These are phyloP conservation scores for Diaporthe destruens DNA, from an alignment of 2,329 filamentous ascomycete species.

Conservation along the genomic window DNA sequence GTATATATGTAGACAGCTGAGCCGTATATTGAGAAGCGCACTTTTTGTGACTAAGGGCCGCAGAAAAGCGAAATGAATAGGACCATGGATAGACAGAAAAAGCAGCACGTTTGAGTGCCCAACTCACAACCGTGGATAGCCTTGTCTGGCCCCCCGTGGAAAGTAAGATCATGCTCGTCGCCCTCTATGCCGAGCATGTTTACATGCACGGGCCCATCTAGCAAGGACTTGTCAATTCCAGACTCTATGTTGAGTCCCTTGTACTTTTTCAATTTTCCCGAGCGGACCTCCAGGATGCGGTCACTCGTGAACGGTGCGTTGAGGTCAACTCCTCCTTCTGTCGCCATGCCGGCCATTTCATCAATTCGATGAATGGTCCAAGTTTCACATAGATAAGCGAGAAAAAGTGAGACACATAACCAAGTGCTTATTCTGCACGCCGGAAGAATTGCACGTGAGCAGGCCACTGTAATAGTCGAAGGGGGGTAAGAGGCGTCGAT, in stretches of 20 bases:
- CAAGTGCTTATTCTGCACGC: neutral
- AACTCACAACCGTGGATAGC: slow-evolving; percentile 69
- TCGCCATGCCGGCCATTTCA: slow-evolving; percentile 18
- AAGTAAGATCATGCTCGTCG: slow-evolving; percentile 72
- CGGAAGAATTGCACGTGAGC: neutral
- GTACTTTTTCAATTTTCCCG: slow-evolving; percentile 68
- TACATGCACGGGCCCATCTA: slow-evolving; percentile 60
- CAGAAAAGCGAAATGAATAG: neutral
- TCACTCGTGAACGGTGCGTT: slow-evolving; percentile 60
- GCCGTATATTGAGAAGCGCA: neutral
- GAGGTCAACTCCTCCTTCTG: slow-evolving; percentile 51
- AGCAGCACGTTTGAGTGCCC: neutral
- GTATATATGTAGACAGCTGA: neutral
- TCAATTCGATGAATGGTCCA: neutral
- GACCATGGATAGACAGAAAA: neutral
- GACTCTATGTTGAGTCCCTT: slow-evolving; percentile 63
- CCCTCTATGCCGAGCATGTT: slow-evolving; percentile 63
- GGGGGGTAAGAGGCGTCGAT: neutral
- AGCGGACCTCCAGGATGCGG: slow-evolving; percentile 67
- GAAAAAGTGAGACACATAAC: neutral
- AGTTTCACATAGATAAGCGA: neutral
- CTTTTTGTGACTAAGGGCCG: neutral
- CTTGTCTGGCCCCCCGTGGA: slow-evolving; percentile 74
- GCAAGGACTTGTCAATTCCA: slow-evolving; percentile 67
- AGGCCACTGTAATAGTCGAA: too few relatives aligned